Base-by-base conservation (phyloP, 176 grass and related monocot genomes). In the Elaeis guineensis region DNA sequence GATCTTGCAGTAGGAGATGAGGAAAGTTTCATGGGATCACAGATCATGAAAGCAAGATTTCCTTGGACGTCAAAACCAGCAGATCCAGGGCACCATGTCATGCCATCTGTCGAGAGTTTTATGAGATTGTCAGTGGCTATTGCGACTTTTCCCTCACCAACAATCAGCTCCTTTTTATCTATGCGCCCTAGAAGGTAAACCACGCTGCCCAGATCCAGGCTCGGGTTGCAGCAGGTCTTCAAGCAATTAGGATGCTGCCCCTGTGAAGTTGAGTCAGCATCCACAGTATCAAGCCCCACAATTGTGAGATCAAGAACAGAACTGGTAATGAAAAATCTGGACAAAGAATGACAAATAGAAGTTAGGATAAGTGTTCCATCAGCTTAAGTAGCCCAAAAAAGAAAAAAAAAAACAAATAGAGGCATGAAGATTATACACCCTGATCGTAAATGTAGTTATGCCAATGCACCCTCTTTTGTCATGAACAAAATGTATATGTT, bases 291-390 rank as follows among this genome's bases (percentile, higher is more conserved):
- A 61, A 95, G 77, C 17, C 90, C 82, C 15, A 95, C 90, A 50
- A 95, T 95, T 57, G 90, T 95, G 62, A 95, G 82, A 69, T 95
- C 90, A 69, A 90, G 86, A 70, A 85, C 72, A 19, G 86, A 90
- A 76, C 90, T 95, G 57, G 82, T 95, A 39, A 95, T 86, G 67
- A 95, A 95, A 74, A 95, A 95, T 71, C 82, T 95, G 90, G 29
- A 69, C 24, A 9, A 62, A 52, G 44, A 67, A 14, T 51, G 35
- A 59, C 50, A 53, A 62, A 73, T 17, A 69, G 35, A 44, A 44
- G 9, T 44, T 44, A 44, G 28, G 28, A 30, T 30, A 30, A 30
- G 5, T 6, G 5, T 6, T 30, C 28, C 28, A 30, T 6, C 5
- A 6, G 28, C 28, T 30, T 30, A 6, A 30, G 0, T 6, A 30